phyloP scores from a whole-genome alignment of 176 grass and related monocot species.

The Puya raimondii region DNA sequence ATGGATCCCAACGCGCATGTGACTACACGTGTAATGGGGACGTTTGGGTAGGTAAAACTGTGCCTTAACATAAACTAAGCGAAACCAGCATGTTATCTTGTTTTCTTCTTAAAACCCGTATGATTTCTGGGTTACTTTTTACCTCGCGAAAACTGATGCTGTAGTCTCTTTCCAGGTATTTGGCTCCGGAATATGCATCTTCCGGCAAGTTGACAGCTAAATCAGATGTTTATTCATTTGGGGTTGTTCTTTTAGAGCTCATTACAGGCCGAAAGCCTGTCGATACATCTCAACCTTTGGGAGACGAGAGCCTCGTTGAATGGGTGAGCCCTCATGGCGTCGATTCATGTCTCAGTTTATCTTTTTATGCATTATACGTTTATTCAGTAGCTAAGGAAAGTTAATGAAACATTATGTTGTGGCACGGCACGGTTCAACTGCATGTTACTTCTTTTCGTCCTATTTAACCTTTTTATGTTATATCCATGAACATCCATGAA shows the following conservation, averaged over 20 bases:
- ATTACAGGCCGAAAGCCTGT: slow-evolving; percentile 98
- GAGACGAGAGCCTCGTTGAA: slow-evolving; percentile 97
- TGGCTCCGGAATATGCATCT: slow-evolving; percentile 93
- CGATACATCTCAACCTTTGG: slow-evolving; percentile 86
- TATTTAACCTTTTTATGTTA: not conserved
- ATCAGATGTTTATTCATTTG: slow-evolving; percentile 99
- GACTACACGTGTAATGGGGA: slow-evolving; percentile 95
- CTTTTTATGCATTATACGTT: not conserved
- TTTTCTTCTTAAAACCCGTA: not conserved
- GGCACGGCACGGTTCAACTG: not conserved
- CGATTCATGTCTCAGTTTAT: not conserved
- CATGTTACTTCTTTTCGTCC: not conserved
- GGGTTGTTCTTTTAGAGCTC: slow-evolving; percentile 97
- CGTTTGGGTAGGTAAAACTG: slow-evolving; percentile 63
- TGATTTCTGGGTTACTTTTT: not conserved
- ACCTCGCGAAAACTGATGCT: not conserved
- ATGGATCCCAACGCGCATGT: slow-evolving; percentile 80
- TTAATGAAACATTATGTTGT: not conserved
- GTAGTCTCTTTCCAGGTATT: slow-evolving; percentile 46
- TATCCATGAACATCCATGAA: not conserved
- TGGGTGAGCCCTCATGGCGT: slow-evolving; percentile 47
- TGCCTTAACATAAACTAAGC: not conserved
- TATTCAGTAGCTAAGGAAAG: not conserved
- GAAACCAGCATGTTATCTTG: not conserved
- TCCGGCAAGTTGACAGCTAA: slow-evolving; percentile 88